Evolutionary conservation across 352 stramenopile species (phyloP).

Genomic region (Phytophthora brassicae): DNA sequence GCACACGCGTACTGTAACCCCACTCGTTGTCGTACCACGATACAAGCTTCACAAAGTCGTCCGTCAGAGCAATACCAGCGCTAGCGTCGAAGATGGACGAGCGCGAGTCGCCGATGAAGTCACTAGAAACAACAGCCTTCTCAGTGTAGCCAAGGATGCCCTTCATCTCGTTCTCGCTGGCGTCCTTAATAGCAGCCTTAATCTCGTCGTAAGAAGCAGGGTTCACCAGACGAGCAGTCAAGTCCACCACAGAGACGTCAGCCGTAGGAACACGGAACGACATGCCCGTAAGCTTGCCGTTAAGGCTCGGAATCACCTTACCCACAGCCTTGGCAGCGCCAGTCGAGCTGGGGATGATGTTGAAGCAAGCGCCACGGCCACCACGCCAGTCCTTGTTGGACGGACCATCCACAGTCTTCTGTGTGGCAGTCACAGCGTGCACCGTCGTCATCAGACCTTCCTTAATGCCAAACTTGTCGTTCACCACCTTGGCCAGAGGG

Average conservation of each 20-base stretch:
- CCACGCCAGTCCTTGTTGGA: constrained; percentile 98
- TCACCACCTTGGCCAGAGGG: constrained; percentile 97
- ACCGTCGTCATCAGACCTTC: constrained; percentile 99
- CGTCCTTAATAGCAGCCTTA: constrained; percentile 94
- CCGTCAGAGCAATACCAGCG: constrained; percentile 83
- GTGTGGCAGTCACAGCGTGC: constrained; percentile 97
- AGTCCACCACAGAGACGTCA: constrained; percentile 90
- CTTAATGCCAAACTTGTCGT: constrained; percentile 98
- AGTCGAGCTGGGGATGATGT: constrained; percentile 98
- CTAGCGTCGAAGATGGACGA: constrained; percentile 34
- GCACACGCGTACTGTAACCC: constrained; percentile 96
- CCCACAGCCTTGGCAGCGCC: constrained; percentile 86
- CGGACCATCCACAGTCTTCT: constrained; percentile 96
- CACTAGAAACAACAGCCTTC: constrained; percentile 95
- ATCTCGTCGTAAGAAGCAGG: constrained; percentile 97
- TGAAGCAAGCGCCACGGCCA: constrained; percentile 95
- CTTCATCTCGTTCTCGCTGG: constrained; percentile 92
- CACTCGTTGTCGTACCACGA: constrained; percentile 99
- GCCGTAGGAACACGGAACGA: constrained; percentile 90
- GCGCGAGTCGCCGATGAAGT: constrained; percentile 95
- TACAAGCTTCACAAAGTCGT: constrained; percentile 99
- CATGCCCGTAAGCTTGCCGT: constrained; percentile 48
- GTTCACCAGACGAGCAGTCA: constrained; percentile 82
- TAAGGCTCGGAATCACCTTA: constrained; percentile 20
- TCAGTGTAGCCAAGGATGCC: constrained; percentile 98